phyloP scores from a whole-genome alignment of 2,329 filamentous ascomycete genomes.

The Xylariaceae sp. region DNA sequence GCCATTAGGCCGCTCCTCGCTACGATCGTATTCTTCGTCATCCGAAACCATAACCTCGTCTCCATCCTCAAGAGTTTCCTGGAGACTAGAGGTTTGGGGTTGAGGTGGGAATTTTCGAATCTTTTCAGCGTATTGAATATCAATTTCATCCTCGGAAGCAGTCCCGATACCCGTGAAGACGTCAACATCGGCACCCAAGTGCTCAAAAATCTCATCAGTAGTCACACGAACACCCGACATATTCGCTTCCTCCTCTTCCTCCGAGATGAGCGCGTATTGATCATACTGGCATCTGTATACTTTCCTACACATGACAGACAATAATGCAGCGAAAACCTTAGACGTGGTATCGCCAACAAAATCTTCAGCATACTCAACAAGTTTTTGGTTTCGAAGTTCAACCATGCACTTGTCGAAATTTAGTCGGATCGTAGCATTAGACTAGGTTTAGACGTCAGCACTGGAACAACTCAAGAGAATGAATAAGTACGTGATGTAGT shows the following conservation, averaged over 20 bases:
- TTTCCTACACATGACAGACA: conserved; percentile 67
- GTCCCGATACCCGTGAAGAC: conserved; percentile 57
- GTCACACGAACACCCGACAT: conserved; percentile 40
- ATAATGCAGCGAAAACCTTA: conserved; percentile 70
- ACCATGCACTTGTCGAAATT: conserved; percentile 85
- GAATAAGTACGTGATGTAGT: conserved; percentile 1
- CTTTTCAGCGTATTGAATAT: conserved; percentile 46
- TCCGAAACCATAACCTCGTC: conserved; percentile 30
- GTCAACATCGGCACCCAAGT: conserved; percentile 49
- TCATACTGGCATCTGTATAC: conserved; percentile 61
- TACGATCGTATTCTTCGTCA: conserved; percentile 35
- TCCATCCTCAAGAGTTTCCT: conserved; percentile 24
- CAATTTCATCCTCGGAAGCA: conserved; percentile 35
- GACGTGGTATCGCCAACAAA: conserved; percentile 70
- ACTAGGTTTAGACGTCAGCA: conserved; percentile 43
- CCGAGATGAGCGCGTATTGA: conserved; percentile 45
- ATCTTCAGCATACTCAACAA: conserved; percentile 69
- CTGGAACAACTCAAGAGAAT: conserved; percentile 4
- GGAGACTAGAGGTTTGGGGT: conserved; percentile 21
- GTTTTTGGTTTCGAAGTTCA: conserved; percentile 72
- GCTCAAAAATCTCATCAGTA: conserved; percentile 54
- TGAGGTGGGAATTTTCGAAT: conserved; percentile 37
- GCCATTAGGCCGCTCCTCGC: conserved; percentile 20
- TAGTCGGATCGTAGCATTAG: conserved; percentile 68
- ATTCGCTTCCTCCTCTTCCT: conserved; percentile 35